Base-by-base conservation (phyloP, 2,329 filamentous ascomycete species). In the Macroventuria anomochaeta region DNA sequence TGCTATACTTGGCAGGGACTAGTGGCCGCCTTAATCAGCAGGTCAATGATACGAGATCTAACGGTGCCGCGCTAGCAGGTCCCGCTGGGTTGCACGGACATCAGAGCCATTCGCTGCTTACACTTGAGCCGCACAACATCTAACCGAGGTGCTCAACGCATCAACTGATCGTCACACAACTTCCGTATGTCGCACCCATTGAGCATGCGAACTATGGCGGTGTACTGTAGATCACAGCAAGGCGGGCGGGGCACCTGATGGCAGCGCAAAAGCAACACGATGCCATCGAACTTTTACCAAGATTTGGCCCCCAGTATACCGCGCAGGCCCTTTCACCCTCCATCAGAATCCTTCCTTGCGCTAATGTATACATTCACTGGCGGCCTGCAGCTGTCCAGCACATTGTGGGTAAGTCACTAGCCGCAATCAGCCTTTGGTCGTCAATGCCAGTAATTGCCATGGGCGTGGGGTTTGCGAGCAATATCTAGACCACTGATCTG, bases 361-460 rank as follows among this genome's bases (percentile, higher is more conserved):
- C 51, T 49, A 54, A 54, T 10, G 15, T 25, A 37, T 33, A 38
- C 26, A 28, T 28, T 41, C 53, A 25, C 59, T 57, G 41, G 57
- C 41, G 48, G 51, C 53, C 48, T 69, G 63, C 64, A 65, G 53
- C 46, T 46, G 7, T 53, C 55, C 56, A 65, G 46, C 46, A 55
- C 54, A 32, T 20, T 37, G 41, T 26, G 15, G 60, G 63, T 34
- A 61, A 21, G n/a, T 12, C 26, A 36, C 68, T 70, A 70, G 58
- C 70, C 55, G 53, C 38, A 64, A 65, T 49, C 62, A 60, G 57
- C 55, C 29, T 42, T 29, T 51, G 40, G 47, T 50, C 40, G 58
- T 55, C 59, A 53, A 58, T 69, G 69, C 65, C 59, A 68, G 66
- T 67, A 66, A 49, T 55, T 55, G 52, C 54, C 58, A 61, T 63